Percentiles rank a stretch among this genome's conserved stretches.
Evolutionary conservation across 768 basidiomycete species (phyloP).

Genomic region (Trametes maxima): DNA sequence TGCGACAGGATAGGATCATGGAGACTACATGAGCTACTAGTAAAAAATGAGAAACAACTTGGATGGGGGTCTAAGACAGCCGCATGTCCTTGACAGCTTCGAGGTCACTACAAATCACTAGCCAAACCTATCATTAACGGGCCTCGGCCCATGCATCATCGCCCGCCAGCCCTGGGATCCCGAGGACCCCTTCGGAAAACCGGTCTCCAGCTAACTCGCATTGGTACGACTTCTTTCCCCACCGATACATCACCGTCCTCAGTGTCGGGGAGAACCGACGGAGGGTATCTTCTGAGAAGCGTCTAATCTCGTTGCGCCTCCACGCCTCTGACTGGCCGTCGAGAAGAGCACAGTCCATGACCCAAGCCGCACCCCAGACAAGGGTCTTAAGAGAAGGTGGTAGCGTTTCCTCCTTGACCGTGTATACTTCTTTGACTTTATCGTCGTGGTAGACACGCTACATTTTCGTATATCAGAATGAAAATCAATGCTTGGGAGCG

Average conservation of each 20-base stretch:
- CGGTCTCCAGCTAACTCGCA: background rate
- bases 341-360: background rate
- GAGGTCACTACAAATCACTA: background rate
- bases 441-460: background rate
- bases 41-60: too few relatives aligned
- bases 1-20: background rate
- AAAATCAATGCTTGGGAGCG: background rate
- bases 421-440: background rate
- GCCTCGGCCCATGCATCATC: background rate
- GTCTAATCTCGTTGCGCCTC: background rate
- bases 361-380: slow-evolving; percentile 6
- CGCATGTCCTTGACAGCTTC: background rate
- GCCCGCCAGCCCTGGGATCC: background rate
- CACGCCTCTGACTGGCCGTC: background rate
- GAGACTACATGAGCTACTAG: too few relatives aligned
- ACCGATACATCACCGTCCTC: slow-evolving; percentile 3
- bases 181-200: background rate
- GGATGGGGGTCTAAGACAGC: too few relatives aligned
- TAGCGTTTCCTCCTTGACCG: background rate
- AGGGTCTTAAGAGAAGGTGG: background rate
- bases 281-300: slow-evolving; percentile 1
- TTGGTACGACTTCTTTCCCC: background rate
- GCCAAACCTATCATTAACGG: background rate
- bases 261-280: background rate
- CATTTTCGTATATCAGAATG: background rate